Base-by-base conservation (phyloP, 2,329 filamentous ascomycete species). In the Botrytis porri region DNA sequence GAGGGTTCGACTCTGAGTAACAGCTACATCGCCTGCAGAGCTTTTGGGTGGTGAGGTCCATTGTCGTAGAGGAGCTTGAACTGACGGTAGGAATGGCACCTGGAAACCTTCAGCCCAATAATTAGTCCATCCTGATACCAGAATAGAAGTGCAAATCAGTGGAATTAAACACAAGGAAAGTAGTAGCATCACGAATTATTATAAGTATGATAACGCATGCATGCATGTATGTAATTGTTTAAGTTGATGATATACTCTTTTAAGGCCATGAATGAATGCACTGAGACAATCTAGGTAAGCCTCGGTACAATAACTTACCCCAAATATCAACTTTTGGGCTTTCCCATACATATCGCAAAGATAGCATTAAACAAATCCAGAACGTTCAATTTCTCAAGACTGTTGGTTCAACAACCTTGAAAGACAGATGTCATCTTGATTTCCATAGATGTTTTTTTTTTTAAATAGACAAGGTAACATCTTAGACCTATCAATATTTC, bases 131-230 rank as follows among this genome's bases (percentile, higher is more conserved):
- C 48, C 70, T 32, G 51, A 72, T 45, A 66, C 64, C 18, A 60
- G 39, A 39, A 60, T 39, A 60, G 37, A 29, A 29, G 64, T 48
- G 25, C 7, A 72, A 29, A 72, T 48, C 37, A 67, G 37, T 37
- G 63, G 54, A 60, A 72, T 39, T 8, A 69, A 16, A 72, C 16
- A 57, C 14, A 69, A 72, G 51, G 59, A 61, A 72, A 59, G 66
- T 32, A 70, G 41, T 22, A 69, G 39, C 70, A 72, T 72, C 70
- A 69, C 70, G 70, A 72, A 61, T n/a, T 39, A 35, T 60, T 59
- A 32, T 57, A 72, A 51, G 29, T 32, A 35, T 37, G 39, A 67
- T 45, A 32, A 67, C 62, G 66, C 57, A 62, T 72, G 48, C 22
- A 54, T 29, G 25, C 5, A 51, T 5, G 43, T 48, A 48, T 57